Evolutionary conservation across 768 basidiomycete species (phyloP).

Genomic region (Mycena metata): DNA sequence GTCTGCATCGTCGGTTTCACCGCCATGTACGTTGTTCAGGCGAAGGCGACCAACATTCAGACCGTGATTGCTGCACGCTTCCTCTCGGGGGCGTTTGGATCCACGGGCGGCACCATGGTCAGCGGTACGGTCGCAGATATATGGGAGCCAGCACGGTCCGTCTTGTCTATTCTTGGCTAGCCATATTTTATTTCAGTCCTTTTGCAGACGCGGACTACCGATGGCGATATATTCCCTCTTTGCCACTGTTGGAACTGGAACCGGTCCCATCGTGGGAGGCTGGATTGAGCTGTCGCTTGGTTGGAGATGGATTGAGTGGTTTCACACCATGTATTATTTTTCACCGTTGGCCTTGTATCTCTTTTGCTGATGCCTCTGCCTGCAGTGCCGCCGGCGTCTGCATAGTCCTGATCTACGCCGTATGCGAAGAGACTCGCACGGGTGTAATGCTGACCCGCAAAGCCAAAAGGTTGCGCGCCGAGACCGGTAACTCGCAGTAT

Average conservation of each 20-base stretch:
- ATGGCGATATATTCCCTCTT: constrained; percentile 69
- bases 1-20: constrained; percentile 53
- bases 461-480: constrained; percentile 64
- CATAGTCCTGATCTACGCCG: constrained; percentile 53
- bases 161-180: background rate
- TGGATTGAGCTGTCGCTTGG: constrained; percentile 66
- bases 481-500: constrained; percentile 64
- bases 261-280: constrained; percentile 66
- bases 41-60: constrained; percentile 26
- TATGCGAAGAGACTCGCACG: constrained; percentile 72
- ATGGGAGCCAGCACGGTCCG: constrained; percentile 61
- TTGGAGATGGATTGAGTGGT: constrained; percentile 80
- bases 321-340: constrained; percentile 63
- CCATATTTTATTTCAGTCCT: too few relatives aligned
- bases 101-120: constrained; percentile 66
- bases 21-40: constrained; percentile 32
- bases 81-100: constrained; percentile 63
- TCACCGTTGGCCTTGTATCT: constrained; percentile 1
- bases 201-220: constrained; percentile 65
- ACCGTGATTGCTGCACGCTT: constrained; percentile 59
- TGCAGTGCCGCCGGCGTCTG: constrained; percentile 58
- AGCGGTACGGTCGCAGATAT: constrained; percentile 68
- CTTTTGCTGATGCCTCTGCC: background rate
- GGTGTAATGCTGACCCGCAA: constrained; percentile 67
- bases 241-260: constrained; percentile 61